A percentile compares a stretch with the other conserved stretches of the same genome.
phyloP scores from a whole-genome alignment of 1,284 basidiomycete species.

The Cryptococcus sp. region DNA sequence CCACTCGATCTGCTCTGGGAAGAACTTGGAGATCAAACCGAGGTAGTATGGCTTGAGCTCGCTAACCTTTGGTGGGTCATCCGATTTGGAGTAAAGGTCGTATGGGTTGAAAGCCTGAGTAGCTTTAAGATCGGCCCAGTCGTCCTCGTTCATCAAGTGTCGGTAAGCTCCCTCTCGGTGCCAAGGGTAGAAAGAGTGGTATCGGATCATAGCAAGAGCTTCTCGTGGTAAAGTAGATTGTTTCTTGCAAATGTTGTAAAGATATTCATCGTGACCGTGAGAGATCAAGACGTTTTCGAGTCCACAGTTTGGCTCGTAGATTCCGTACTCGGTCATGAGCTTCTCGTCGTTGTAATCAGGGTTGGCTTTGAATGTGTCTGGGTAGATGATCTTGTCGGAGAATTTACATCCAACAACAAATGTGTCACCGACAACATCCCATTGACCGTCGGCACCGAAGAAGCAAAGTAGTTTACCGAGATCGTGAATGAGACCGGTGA shows the following conservation, averaged over 20 bases:
- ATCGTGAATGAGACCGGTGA: conserved; percentile 81
- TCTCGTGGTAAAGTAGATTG: conserved; percentile 61
- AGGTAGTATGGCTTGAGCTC: conserved; percentile 77
- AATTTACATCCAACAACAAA: conserved; percentile 83
- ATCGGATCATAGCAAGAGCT: conserved; percentile 84
- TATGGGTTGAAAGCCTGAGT: conserved; percentile 56
- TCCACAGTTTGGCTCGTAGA: conserved; percentile 78
- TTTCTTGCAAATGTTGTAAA: conserved; percentile 34
- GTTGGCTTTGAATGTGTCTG: conserved; percentile 74
- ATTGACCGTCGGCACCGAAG: conserved; percentile 72
- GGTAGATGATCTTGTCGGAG: conserved; percentile 78
- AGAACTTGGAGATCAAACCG: conserved; percentile 74
- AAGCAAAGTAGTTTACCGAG: conserved; percentile 78
- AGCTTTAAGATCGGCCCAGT: conserved; percentile 35
- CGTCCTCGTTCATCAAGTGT: conserved; percentile 66
- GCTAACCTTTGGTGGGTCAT: conserved; percentile 61
- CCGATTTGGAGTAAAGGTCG: conserved; percentile 84
- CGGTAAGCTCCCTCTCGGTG: conserved; percentile 76
- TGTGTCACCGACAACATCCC: conserved; percentile 88
- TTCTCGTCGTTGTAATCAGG: conserved; percentile 67
- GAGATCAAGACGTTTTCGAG: conserved; percentile 85
- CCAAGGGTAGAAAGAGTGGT: conserved; percentile 96
- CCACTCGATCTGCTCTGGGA: conserved; percentile 73
- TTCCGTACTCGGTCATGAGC: conserved; percentile 74
- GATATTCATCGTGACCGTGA: conserved; percentile 79